Evolutionary conservation across 2,329 filamentous ascomycete genomes (phyloP), one percentile per base, ranked within the genome.

Genomic region (Aschersonia sp.): DNA sequence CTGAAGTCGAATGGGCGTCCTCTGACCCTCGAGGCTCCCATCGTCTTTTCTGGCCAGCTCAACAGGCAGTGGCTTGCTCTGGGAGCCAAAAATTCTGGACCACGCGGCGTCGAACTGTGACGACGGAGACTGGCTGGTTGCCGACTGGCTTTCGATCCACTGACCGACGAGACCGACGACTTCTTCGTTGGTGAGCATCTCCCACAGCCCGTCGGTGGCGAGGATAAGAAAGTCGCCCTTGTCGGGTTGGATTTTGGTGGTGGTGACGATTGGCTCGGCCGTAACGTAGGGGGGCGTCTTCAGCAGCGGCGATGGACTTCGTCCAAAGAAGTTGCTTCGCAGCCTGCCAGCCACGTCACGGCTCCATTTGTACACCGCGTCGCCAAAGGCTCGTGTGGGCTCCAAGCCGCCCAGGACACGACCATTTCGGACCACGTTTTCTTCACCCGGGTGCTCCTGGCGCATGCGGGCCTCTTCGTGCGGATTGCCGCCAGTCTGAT

Each of bases 101-200:
- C 86, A 92, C 3, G 68, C 75, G 66, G 68, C 67, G 57, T 82
- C 77, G 48, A 92, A 70, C 73, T 86, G 88, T 2, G 83, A 82
- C 50, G 70, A 67, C 3, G 65, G 61, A 7, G 43, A 44, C 6
- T 20, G 28, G 29, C 28, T 9, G 43, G 28, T 42, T 29, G 43
- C 29, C 66, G 49, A 69, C 61, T 96, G 85, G 29, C 78, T 80
- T 63, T 98, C 92, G 45, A 98, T 80, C 92, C 92, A 98, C 64
- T 94, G 88, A 12, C 91, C 94, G 4, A 98, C 92, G 2, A 98
- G 78, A 1, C 92, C 92, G 46, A 98, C 85, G 1, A 96, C 92
- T 69, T 98, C 92, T 61, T 98, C 92, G 58, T 97, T 98, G 45
- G 88, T 96, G 52, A 98, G 74, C 92, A 97, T 97, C 67, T 98